Evolutionary conservation across 2,329 filamentous ascomycete species (phyloP), one percentile per base, ranked within the genome.

Genomic region (Orbilia ellipsospora): DNA sequence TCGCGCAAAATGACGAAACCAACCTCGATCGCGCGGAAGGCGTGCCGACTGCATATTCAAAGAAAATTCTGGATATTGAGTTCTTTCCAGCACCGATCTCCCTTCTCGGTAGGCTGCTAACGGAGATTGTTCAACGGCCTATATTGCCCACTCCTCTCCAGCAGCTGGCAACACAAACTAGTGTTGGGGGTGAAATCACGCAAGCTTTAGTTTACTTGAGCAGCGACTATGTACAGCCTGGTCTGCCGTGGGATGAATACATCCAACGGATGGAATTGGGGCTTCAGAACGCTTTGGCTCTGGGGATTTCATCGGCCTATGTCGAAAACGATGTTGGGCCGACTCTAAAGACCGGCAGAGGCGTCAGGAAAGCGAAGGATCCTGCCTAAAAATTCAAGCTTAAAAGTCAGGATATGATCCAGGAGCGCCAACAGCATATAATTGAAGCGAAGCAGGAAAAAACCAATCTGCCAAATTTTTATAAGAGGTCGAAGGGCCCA

Each of bases 151-250:
- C 40, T 12, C n/a, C n/a, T n/a, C 10, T 12, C 2, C n/a, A 1
- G 82, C 78, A 42, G 77, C 79, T 36, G 80, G 72, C 51, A 77
- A 70, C 51, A 66, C 63, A 31, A 73, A 60, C 42, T 77, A 23
- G 23, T 23, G 23, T 23, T 23, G 79, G 36, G 73, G 61, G 50
- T 6, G 50, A 64, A 28, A 26, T 36, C 7, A 20, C 13, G 8
- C 13, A 81, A n/a, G 82, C 82, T 18, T 80, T 85, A 51, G 83
- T 84, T 16, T 85, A 84, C 65, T 78, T 84, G 66, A 84, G 82
- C 72, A 76, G 79, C 26, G 78, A 79, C 54, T 80, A 81, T 40
- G 79, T 80, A 42, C 62, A 78, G n/a, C 81, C 83, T 61, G 82
- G 82, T 45, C 61, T 73, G 6, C 83, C 83, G 18, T 81, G 80